Evolutionary conservation across 2,329 filamentous ascomycete species (phyloP).

Genomic region (Coniochaeta pulveracea): DNA sequence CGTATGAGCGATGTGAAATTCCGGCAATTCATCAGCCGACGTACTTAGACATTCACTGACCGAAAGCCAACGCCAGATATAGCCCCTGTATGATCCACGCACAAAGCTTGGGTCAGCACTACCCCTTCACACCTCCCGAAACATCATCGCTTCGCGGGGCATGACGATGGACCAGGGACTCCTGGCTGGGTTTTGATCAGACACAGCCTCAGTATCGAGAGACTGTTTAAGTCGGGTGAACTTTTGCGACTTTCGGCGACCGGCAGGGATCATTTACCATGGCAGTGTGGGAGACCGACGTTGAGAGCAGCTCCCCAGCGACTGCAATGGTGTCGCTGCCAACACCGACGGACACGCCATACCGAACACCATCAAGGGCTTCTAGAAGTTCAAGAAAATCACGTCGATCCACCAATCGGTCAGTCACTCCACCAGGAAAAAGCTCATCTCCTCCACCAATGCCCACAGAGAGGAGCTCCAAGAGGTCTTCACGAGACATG

Average conservation of each 20-base stretch:
- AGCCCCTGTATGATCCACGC: neutral
- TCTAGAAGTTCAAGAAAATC: constrained; percentile 46
- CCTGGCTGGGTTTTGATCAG: neutral
- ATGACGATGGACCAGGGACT: neutral
- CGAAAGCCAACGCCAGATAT: neutral
- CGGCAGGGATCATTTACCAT: constrained; percentile 22
- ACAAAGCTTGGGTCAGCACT: neutral
- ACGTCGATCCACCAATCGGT: constrained; percentile 36
- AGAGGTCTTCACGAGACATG: constrained; percentile 46
- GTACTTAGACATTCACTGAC: neutral
- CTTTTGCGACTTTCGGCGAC: neutral
- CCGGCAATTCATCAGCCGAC: neutral
- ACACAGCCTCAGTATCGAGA: no score
- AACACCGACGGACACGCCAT: constrained; percentile 60
- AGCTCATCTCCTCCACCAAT: constrained; percentile 48
- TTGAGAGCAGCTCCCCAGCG: constrained; percentile 46
- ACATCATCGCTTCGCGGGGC: neutral
- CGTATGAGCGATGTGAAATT: no score
- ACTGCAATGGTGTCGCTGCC: constrained; percentile 54
- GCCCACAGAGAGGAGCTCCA: constrained; percentile 29
- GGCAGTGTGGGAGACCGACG: constrained; percentile 51
- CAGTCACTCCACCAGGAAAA: constrained; percentile 50
- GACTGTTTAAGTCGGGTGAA: no score
- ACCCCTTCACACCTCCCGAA: constrained; percentile 2
- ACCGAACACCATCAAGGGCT: constrained; percentile 57